Percentiles rank a stretch among this genome's conserved stretches.
phyloP scores from a whole-genome alignment of 768 basidiomycete species.

The Mycena indigotica region DNA sequence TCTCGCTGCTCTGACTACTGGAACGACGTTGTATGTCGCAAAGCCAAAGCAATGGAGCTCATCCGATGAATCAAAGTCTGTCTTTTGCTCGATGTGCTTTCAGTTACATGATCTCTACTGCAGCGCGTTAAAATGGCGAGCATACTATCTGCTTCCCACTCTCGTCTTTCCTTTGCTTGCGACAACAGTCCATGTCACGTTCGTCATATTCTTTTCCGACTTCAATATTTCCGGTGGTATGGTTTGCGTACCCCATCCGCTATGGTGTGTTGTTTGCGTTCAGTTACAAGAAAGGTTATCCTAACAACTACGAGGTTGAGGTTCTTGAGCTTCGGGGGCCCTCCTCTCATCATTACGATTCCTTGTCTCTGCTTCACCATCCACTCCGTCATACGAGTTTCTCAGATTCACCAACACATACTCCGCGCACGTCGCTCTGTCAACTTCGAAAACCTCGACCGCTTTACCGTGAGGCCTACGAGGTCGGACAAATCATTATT shows the following conservation, averaged over 20 bases:
- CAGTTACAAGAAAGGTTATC: too few relatives aligned
- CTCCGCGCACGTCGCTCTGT: constrained; percentile 21
- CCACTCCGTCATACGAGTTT: constrained; percentile 6
- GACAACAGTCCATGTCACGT: constrained; percentile 12
- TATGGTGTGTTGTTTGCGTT: constrained; percentile 11
- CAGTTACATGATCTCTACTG: neutral
- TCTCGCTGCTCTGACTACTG: constrained; percentile 18
- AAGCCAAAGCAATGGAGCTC: constrained; percentile 20
- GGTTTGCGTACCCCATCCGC: constrained; percentile 9
- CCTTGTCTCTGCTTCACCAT: constrained; percentile 15
- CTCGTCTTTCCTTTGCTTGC: constrained; percentile 21
- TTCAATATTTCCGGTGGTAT: constrained; percentile 16
- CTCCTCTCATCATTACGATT: constrained; percentile 17
- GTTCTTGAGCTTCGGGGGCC: constrained; percentile 12
- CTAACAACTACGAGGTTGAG: too few relatives aligned
- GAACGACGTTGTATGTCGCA: constrained; percentile 13
- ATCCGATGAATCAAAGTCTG: constrained; percentile 5
- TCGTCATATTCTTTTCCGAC: constrained; percentile 14
- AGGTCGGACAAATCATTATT: neutral
- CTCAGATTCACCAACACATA: constrained; percentile 16
- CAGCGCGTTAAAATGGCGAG: constrained; percentile 12
- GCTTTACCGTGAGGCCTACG: constrained; percentile 9
- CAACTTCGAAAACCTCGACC: constrained; percentile 5
- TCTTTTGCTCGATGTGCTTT: neutral
- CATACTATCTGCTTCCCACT: constrained; percentile 17